Base-by-base conservation (phyloP, 1,284 basidiomycete genomes). In the Rhodotorula sp. region DNA sequence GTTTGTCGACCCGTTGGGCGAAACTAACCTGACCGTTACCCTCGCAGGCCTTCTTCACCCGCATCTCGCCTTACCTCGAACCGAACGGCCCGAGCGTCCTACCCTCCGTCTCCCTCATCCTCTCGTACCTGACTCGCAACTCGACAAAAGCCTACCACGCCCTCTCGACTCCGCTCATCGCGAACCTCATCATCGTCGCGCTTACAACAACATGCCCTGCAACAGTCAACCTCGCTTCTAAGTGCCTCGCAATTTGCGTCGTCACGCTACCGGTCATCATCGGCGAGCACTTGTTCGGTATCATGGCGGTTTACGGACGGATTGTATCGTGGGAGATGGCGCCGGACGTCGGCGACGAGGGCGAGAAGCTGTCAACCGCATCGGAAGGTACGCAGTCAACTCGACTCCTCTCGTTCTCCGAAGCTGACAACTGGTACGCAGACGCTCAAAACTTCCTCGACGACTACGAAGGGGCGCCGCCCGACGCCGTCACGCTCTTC, bases 401-500 rank as follows among this genome's bases (percentile, higher is more conserved):
- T 40, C 16, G 13, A 1, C 22, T 4, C 13, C 7, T 40, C 31
- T 24, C 5, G 37, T 11, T 4, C 10, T 20, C n/a, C 30, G n/a
- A 18, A 1, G 22, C 37, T 55, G 24, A 58, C 31, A 11, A n/a
- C n/a, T 13, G 5, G 28, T 26, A 9, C 37, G n/a, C 61, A 64
- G 64, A 59, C 24, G 16, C 47, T 10, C 61, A 58, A 1, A 13
- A 31, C 20, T 47, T 44, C 28, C 64, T 67, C 15, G 66, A 69
- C 1, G 56, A 59, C 4, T 55, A 59, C 58, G 69, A 68, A n/a
- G 67, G 52, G 10, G 11, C 51, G 4, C 52, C 67, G 11, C 79
- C 79, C 28, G 75, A 79, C 52, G 76, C 79, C 3, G 63, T 73
- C 24, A 65, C 71, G 31, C 76, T 81, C 50, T 94, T 92, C 81